These are phyloP conservation scores for Yamadazyma spencermartinsiae DNA, from an alignment of 1,139 yeast species.

Conservation along the genomic window DNA sequence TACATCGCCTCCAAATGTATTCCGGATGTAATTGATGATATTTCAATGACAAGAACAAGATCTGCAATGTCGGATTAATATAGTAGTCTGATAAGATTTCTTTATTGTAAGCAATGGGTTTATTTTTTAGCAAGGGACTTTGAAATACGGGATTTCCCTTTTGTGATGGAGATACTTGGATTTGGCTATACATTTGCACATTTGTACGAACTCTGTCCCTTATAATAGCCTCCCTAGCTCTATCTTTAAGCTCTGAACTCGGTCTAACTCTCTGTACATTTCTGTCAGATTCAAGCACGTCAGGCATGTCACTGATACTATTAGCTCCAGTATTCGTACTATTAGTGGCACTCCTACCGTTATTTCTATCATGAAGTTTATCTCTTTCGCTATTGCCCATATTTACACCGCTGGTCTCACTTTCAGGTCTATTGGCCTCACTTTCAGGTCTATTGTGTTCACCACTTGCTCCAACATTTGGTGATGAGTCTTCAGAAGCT, in stretches of 20 bases:
- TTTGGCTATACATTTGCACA: slow-evolving; percentile 23
- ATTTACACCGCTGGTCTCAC: too few relatives aligned
- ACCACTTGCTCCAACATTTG: too few relatives aligned
- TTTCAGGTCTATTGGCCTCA: too few relatives aligned
- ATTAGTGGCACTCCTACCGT: too few relatives aligned
- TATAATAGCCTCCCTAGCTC: neutral
- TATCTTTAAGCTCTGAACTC: neutral
- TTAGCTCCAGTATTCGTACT: too few relatives aligned
- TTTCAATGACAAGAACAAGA: slow-evolving; percentile 71
- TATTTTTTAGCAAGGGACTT: slow-evolving; percentile 38
- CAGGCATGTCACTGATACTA: too few relatives aligned
- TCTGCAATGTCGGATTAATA: slow-evolving; percentile 64
- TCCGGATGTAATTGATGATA: slow-evolving; percentile 90
- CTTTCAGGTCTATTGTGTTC: too few relatives aligned
- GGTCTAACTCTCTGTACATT: neutral
- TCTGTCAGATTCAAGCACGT: neutral
- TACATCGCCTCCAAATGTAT: slow-evolving; percentile 71
- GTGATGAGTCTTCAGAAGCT: too few relatives aligned
- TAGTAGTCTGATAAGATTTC: slow-evolving; percentile 59
- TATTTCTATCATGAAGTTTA: too few relatives aligned
- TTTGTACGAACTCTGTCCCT: slow-evolving; percentile 7
- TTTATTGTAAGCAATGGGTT: slow-evolving; percentile 38
- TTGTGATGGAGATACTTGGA: slow-evolving; percentile 34
- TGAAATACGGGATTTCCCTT: slow-evolving; percentile 45
- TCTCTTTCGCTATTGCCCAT: too few relatives aligned